A percentile compares a stretch with the other conserved stretches of the same genome.
phyloP scores from a whole-genome alignment of 1,139 yeast genomes.

The Yamadazyma conglobata region DNA sequence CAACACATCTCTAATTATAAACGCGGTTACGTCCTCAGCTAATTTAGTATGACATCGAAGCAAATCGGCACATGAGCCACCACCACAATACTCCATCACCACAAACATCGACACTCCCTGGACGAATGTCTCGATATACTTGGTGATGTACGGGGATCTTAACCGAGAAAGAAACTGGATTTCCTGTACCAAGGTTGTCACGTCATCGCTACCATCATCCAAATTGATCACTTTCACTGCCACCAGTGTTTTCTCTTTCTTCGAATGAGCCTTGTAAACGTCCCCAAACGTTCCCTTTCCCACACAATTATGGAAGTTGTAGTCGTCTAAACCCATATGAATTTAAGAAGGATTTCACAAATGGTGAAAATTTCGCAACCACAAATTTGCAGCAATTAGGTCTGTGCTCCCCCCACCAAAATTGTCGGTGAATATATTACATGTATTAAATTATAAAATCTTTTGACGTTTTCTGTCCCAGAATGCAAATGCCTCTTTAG shows the following conservation, averaged over 20 bases:
- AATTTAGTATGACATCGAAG: constrained; percentile 49
- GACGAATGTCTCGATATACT: constrained; percentile 60
- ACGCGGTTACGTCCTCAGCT: constrained; percentile 56
- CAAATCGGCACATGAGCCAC: constrained; percentile 83
- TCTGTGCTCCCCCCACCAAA: not conserved
- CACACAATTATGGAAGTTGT: constrained; percentile 52
- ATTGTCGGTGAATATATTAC: no score
- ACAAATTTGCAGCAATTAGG: constrained; percentile 4
- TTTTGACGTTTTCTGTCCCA: constrained; percentile 36
- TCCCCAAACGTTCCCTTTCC: constrained; percentile 89
- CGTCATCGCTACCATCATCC: constrained; percentile 72
- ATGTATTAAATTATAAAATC: constrained; percentile 3
- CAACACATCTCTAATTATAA: constrained; percentile 56
- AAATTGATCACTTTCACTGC: constrained; percentile 80
- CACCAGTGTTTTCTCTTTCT: constrained; percentile 37
- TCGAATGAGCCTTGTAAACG: constrained; percentile 63
- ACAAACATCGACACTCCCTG: constrained; percentile 73
- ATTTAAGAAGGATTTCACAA: constrained; percentile 2
- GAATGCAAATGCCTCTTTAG: constrained; percentile 45
- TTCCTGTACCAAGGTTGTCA: constrained; percentile 63
- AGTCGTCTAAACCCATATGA: constrained; percentile 25
- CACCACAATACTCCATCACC: constrained; percentile 91
- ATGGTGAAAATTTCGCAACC: constrained; percentile 15
- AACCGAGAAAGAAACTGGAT: constrained; percentile 67
- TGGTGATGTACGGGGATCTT: constrained; percentile 61